These are phyloP conservation scores for Sphaerostilbella broomeana DNA, from an alignment of 2,329 filamentous ascomycete genomes.

Conservation along the genomic window DNA sequence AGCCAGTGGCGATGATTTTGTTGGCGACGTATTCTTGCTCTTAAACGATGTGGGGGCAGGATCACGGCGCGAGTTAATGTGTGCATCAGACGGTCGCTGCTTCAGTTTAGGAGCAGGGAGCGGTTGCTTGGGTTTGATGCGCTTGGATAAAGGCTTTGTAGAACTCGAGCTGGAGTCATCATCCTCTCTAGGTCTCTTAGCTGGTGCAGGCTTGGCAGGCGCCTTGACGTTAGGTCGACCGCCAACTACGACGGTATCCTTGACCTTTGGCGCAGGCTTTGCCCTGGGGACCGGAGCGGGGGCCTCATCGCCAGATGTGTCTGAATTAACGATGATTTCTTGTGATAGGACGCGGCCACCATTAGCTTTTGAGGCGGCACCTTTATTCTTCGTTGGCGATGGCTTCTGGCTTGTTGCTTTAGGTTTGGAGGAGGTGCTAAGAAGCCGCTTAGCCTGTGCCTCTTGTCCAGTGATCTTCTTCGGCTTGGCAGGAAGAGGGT, in stretches of 20 bases:
- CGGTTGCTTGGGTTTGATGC: slow-evolving; percentile 45
- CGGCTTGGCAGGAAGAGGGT: slow-evolving; percentile 43
- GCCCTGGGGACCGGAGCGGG: slow-evolving; percentile 25
- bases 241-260: slow-evolving; percentile 28
- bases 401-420: slow-evolving; percentile 22
- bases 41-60: slow-evolving; percentile 36
- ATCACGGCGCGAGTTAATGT: slow-evolving; percentile 37
- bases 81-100: slow-evolving; percentile 43
- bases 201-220: slow-evolving; percentile 29
- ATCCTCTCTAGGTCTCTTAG: slow-evolving; percentile 48
- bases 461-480: slow-evolving; percentile 50
- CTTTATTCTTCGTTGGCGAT: slow-evolving; percentile 38
- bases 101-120: slow-evolving; percentile 29
- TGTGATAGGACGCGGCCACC: slow-evolving; percentile 46
- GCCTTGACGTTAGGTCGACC: slow-evolving; percentile 27
- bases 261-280: slow-evolving; percentile 24
- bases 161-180: slow-evolving; percentile 55
- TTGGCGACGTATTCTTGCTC: slow-evolving; percentile 50
- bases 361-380: slow-evolving; percentile 26
- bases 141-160: slow-evolving; percentile 50
- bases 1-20: slow-evolving; percentile 59
- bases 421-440: slow-evolving; percentile 31
- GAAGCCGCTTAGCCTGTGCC: slow-evolving; percentile 49
- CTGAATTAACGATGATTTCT: slow-evolving; percentile 50
- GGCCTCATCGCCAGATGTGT: slow-evolving; percentile 46